Base-by-base conservation (phyloP, 768 basidiomycete species). In the Lepiota venenata region DNA sequence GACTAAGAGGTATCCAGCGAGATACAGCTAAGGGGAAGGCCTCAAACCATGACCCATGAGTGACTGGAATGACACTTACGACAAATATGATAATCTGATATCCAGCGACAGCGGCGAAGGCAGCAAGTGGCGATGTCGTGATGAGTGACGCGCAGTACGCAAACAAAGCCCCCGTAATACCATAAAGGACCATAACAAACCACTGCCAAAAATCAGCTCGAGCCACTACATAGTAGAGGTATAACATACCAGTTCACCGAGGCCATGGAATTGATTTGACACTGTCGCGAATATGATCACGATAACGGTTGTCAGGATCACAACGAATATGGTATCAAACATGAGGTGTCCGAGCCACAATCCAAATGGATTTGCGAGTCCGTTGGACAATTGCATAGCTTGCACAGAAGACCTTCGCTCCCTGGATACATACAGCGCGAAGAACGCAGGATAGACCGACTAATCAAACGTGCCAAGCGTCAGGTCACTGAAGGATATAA, bases 371-470 rank as follows among this genome's bases (percentile, higher is more conserved):
- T 89, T 74, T 1, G 83, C 76, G 22, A 91, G 67, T 1, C 89
- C 89, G 64, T 91, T 89, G 35, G 85, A 87, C 35, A 87, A 71
- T 62, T 91, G 89, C 86, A 91, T 92, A 2, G 88, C 85, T 64
- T 91, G 87, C 0, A 91, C 86, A 2, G 83, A 81, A 0, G 84
- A 81, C 2, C 81, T 77, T 9, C 87, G 80, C 63, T 92, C 90
- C 56, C 76, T 77, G 0, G 87, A 83, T 3, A 89, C 87, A 65
- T 92, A 92, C 12, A 92, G 66, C 9, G 87, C 78, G 60, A 83
- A 90, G 71, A 92, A 92, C 2, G 89, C 89, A n/a, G 90, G 87
- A 62, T 80, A 91, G 1, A 88, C 83, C 10, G 85, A 75, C 86
- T 88, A 51, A 12, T 57, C 41, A 46, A 27, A 29, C 40, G n/a